Evolutionary conservation across 2,329 filamentous ascomycete genomes (phyloP).

Genomic region (Fusarium sp.): DNA sequence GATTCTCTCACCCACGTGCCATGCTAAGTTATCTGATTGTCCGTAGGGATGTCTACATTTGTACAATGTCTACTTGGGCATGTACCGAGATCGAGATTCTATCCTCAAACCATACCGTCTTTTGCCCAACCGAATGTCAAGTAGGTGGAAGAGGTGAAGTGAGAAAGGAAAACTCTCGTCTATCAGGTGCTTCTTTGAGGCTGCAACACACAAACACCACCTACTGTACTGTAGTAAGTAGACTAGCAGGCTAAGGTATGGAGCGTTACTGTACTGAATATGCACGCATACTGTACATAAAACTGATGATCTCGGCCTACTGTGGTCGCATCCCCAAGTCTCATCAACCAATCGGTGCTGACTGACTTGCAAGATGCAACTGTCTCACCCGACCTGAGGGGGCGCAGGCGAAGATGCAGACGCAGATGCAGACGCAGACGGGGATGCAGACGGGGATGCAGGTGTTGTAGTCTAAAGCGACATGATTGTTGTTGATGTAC

Average conservation of each 20-base stretch:
- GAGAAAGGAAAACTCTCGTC: slow-evolving; percentile 20
- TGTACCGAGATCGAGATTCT: slow-evolving; percentile 24
- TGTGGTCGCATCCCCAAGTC: slow-evolving; percentile 31
- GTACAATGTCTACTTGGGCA: background rate
- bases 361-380: slow-evolving; percentile 25
- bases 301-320: slow-evolving; percentile 42
- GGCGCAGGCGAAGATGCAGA: slow-evolving; percentile 8
- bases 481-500: slow-evolving; percentile 12
- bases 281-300: background rate
- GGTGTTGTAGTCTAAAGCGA: background rate
- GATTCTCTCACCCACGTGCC: slow-evolving; percentile 22
- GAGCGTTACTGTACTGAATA: background rate
- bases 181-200: slow-evolving; percentile 30
- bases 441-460: background rate
- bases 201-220: slow-evolving; percentile 34
- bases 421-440: background rate
- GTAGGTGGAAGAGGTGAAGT: background rate
- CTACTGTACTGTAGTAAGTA: background rate
- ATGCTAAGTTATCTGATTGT: slow-evolving; percentile 14
- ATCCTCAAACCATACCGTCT: slow-evolving; percentile 11
- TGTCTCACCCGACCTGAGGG: slow-evolving; percentile 30
- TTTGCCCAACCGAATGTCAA: background rate
- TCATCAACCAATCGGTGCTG: slow-evolving; percentile 30
- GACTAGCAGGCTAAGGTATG: background rate
- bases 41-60: background rate